Base-by-base conservation (phyloP, 805 yeast species). In the Kregervanrija delftensis region DNA sequence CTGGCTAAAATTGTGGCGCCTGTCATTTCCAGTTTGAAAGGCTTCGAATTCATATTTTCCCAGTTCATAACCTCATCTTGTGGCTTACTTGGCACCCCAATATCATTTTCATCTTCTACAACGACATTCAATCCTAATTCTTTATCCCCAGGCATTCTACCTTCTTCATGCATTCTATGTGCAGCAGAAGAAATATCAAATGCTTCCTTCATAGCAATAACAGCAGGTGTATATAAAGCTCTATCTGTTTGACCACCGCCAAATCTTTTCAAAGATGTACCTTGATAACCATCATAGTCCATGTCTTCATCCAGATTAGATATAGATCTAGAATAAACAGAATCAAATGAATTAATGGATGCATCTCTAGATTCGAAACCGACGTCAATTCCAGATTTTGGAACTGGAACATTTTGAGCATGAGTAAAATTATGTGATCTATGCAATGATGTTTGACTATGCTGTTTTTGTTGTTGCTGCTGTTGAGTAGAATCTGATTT, bases 141-240 rank as follows among this genome's bases (percentile, higher is more conserved):
- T 46, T 48, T 30, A 39, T 39, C 30, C 48, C 49, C 28, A 37
- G 30, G n/a, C 54, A 45, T 4, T 56, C 60, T 39, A 30, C 34
- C 60, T 53, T 75, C 82, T 59, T 77, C 82, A 3, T 76, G 77
- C 69, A 72, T 69, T 57, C 82, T 66, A 54, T 74, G 80, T 11
- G 77, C 81, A 0, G 81, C 81, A n/a, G 79, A 66, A 1, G 81
- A 74, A 15, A 77, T 73, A 53, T 77, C 83, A 59, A 76, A 76
- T 11, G 80, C 81, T 48, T 77, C 83, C 47, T 76, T 68, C 61
- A 77, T 67, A 2, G 81, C 81, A 49, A 71, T 74, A 2, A 79
- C 79, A 4, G 79, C 81, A 8, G 83, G 82, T 11, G 79, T 71
- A 54, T 72, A 76, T 48, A 73, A 47, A 3, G 66, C 58, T 11